Conservation (phyloP, 495 filamentous ascomycete species). For the Venustampulla echinocandica region DNA sequence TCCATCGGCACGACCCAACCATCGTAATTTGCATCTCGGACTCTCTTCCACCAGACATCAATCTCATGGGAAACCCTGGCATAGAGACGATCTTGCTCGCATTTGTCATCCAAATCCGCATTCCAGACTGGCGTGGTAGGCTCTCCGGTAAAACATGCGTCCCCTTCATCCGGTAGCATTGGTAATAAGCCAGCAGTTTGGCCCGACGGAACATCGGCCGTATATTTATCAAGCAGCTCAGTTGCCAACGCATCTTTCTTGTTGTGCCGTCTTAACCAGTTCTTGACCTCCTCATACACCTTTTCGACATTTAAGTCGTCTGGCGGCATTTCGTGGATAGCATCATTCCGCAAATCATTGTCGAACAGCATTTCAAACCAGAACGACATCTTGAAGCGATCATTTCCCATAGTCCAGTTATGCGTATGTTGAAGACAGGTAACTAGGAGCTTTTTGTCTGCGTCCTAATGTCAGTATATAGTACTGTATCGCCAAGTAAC, state of each 20-base stretch:
- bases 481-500: not conserved
- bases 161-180: not conserved
- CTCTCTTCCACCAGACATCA: slow-evolving; percentile 47
- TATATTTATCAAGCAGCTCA: slow-evolving; percentile 17
- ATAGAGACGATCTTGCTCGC: slow-evolving; percentile 41
- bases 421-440: slow-evolving; percentile 85
- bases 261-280: slow-evolving; percentile 21
- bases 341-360: slow-evolving; percentile 34
- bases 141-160: slow-evolving; percentile 7
- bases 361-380: slow-evolving; percentile 80
- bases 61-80: slow-evolving; percentile 48
- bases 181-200: slow-evolving; percentile 19
- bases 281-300: slow-evolving; percentile 21
- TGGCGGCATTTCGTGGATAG: slow-evolving; percentile 21
- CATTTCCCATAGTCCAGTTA: slow-evolving; percentile 87
- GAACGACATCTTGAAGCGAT: slow-evolving; percentile 81
- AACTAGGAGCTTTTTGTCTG: slow-evolving; percentile 81
- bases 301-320: slow-evolving; percentile 24
- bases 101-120: slow-evolving; percentile 27
- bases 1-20: slow-evolving; percentile 45
- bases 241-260: slow-evolving; percentile 13
- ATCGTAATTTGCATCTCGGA: slow-evolving; percentile 43
- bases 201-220: slow-evolving; percentile 12
- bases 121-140: slow-evolving; percentile 21
- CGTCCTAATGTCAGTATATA: slow-evolving; percentile 9